These are phyloP conservation scores for Vitis rupestris DNA, from an alignment of 164 flowering plant genomes.

Conservation along the genomic window DNA sequence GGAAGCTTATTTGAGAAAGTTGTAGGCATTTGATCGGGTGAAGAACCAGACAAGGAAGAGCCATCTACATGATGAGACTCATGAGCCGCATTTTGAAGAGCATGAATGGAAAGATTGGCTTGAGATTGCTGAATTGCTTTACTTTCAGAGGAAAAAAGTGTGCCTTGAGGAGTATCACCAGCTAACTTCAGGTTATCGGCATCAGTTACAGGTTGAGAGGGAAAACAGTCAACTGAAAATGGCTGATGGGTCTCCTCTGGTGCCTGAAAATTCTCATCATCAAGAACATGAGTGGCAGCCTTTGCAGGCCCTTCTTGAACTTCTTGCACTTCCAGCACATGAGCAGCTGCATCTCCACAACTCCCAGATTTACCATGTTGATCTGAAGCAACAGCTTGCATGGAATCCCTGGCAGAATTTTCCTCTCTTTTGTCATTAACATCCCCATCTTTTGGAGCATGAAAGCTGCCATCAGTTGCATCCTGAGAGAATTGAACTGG, in stretches of 20 bases:
- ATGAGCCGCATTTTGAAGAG: constrained; percentile 16
- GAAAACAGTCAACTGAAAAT: background rate
- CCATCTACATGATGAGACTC: constrained; percentile 16
- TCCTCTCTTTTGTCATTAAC: constrained; percentile 20
- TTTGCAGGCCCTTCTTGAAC: constrained; percentile 14
- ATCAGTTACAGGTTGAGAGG: constrained; percentile 8
- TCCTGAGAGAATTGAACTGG: constrained; percentile 18
- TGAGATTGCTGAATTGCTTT: constrained; percentile 10
- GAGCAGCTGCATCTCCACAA: constrained; percentile 14
- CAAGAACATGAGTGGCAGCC: background rate
- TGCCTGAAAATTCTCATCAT: constrained; percentile 11
- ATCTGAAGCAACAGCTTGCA: constrained; percentile 13
- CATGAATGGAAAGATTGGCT: constrained; percentile 13
- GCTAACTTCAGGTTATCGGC: constrained; percentile 8
- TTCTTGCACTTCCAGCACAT: constrained; percentile 12
- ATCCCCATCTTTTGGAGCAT: constrained; percentile 14
- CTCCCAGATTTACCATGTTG: constrained; percentile 25
- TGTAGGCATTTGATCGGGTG: constrained; percentile 16
- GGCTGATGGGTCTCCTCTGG: constrained; percentile 10
- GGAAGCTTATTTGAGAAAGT: constrained; percentile 19
- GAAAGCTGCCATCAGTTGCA: constrained; percentile 12
- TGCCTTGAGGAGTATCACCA: constrained; percentile 12
- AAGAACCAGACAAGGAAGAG: constrained; percentile 14
- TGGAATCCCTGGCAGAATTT: constrained; percentile 13
- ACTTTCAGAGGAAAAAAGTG: constrained; percentile 1